Evolutionary conservation across 768 basidiomycete genomes (phyloP).

Genomic region (Leccinum imitatum): DNA sequence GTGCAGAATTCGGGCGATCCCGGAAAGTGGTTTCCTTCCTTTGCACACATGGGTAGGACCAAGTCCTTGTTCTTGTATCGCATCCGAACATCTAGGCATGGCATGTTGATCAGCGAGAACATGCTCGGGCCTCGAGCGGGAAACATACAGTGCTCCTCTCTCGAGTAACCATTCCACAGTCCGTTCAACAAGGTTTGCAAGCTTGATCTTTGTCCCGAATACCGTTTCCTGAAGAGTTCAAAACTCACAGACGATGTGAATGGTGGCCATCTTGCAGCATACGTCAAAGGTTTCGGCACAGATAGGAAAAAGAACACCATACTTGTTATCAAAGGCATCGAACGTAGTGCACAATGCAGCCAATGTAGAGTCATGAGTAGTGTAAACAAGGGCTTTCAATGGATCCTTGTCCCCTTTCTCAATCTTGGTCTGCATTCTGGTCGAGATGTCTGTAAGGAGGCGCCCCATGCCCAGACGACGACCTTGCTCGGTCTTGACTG

Average conservation of each 20-base stretch:
- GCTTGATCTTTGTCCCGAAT: constrained; percentile 13
- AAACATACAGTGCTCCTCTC: constrained; percentile 45
- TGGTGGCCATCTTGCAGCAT: constrained; percentile 59
- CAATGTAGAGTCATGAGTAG: constrained; percentile 71
- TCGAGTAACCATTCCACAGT: constrained; percentile 31
- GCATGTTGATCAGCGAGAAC: not conserved
- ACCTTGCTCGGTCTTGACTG: constrained; percentile 75
- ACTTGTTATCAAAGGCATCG: constrained; percentile 74
- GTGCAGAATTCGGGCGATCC: constrained; percentile 77
- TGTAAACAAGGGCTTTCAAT: constrained; percentile 65
- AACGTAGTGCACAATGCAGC: constrained; percentile 64
- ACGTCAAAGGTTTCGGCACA: not conserved
- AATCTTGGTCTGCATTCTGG: constrained; percentile 61
- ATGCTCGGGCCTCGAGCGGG: not conserved
- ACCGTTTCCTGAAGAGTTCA: constrained; percentile 59
- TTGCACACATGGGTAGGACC: constrained; percentile 62
- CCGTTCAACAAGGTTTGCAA: constrained; percentile 45
- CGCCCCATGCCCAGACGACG: constrained; percentile 76
- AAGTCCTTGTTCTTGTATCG: constrained; percentile 72
- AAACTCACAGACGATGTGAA: constrained; percentile 75
- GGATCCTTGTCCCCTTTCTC: constrained; percentile 45
- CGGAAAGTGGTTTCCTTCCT: constrained; percentile 62
- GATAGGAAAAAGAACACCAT: constrained; percentile 16
- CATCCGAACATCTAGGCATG: constrained; percentile 59
- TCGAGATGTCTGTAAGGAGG: constrained; percentile 61